Conservation (phyloP, 2,329 filamentous ascomycete genomes). For the Hypoxylon sp. region DNA sequence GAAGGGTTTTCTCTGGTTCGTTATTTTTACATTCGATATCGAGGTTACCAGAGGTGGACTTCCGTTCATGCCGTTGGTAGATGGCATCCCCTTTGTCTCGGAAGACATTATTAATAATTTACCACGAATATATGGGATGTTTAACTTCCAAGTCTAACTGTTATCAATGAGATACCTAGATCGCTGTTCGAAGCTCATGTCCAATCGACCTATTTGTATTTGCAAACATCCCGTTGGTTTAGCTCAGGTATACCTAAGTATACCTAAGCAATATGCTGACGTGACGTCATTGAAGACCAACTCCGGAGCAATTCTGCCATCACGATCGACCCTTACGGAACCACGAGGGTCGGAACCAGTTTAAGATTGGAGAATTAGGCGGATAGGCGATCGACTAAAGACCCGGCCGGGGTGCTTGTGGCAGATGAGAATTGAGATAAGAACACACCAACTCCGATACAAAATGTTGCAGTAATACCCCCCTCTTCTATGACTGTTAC, state of each 20-base stretch:
- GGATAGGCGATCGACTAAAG: neutral
- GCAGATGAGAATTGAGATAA: conserved; percentile 20
- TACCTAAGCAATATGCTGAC: conserved; percentile 2
- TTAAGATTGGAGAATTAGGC: conserved; percentile 14
- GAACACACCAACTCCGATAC: neutral
- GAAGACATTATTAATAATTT: conserved; percentile 19
- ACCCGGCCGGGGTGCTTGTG: neutral
- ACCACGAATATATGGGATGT: conserved; percentile 12
- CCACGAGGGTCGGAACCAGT: neutral
- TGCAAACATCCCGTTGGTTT: neutral
- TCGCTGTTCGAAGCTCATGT: neutral
- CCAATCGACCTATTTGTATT: conserved; percentile 29
- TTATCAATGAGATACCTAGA: neutral
- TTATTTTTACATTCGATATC: conserved; percentile 48
- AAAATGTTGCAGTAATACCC: neutral
- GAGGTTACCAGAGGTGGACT: conserved; percentile 38
- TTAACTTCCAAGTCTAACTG: neutral
- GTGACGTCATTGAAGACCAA: conserved; percentile 29
- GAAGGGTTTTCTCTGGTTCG: conserved; percentile 52
- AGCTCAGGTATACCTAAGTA: neutral
- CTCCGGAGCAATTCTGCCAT: conserved; percentile 20
- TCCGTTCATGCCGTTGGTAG: conserved; percentile 17
- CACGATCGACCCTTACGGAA: conserved; percentile 2
- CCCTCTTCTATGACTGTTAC: neutral
- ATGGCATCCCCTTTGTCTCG: conserved; percentile 23